These are phyloP conservation scores for Colletotrichum viniferum DNA, from an alignment of 2,329 filamentous ascomycete species.

Conservation along the genomic window DNA sequence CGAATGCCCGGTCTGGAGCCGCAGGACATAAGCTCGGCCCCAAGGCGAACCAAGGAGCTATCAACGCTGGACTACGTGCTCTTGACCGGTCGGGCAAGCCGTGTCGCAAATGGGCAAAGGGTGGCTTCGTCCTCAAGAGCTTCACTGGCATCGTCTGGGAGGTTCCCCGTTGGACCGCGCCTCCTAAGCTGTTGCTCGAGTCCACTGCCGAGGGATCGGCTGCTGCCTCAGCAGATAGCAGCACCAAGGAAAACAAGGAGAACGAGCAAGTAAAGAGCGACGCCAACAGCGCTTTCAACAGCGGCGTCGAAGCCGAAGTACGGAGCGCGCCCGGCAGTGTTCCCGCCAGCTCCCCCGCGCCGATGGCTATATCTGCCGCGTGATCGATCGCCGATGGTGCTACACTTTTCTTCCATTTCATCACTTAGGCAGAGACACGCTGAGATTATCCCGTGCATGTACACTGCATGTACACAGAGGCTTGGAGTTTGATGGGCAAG, in stretches of 20 bases:
- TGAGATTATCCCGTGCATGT: background rate
- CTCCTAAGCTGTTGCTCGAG: constrained; percentile 58
- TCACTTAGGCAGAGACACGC: background rate
- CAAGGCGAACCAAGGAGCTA: constrained; percentile 95
- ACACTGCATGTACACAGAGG: constrained; percentile 7
- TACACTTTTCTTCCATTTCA: background rate
- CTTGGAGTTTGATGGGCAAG: constrained; percentile 17
- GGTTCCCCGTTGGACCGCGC: constrained; percentile 81
- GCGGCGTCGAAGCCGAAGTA: constrained; percentile 54
- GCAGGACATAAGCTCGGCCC: constrained; percentile 85
- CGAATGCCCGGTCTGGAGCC: constrained; percentile 49
- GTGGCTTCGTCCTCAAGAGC: constrained; percentile 83
- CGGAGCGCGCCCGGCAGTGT: constrained; percentile 53
- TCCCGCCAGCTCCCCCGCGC: constrained; percentile 56
- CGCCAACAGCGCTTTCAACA: constrained; percentile 42
- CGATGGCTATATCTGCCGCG: constrained; percentile 50
- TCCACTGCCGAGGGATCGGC: constrained; percentile 51
- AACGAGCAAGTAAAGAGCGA: constrained; percentile 59
- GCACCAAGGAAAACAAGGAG: constrained; percentile 69
- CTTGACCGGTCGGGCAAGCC: constrained; percentile 92
- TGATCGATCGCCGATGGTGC: constrained; percentile 28
- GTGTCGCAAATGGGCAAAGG: constrained; percentile 89
- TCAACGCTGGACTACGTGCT: constrained; percentile 93
- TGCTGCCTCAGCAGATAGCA: constrained; percentile 52
- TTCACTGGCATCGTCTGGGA: constrained; percentile 90